phyloP scores from a whole-genome alignment of 2,329 filamentous ascomycete species.

The Colletotrichum sansevieriae region DNA sequence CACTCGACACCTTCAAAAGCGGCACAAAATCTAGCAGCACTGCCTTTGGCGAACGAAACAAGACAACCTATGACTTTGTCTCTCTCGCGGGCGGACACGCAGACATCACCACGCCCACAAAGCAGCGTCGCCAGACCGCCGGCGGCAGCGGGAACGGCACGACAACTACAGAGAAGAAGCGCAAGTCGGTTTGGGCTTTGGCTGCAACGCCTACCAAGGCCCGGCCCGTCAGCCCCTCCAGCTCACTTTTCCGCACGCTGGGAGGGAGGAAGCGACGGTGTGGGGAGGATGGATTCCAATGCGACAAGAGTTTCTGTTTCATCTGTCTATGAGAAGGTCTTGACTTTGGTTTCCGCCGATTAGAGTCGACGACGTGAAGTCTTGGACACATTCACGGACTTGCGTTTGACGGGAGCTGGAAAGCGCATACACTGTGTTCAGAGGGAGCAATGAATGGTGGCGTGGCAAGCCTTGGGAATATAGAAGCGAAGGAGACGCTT shows the following conservation, averaged over 20 bases:
- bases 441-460: background rate
- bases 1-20: slow-evolving; percentile 49
- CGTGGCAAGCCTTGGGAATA: slow-evolving; percentile 4
- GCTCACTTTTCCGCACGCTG: slow-evolving; percentile 57
- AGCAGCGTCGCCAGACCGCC: slow-evolving; percentile 3
- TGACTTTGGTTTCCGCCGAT: no score
- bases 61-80: slow-evolving; percentile 20
- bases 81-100: slow-evolving; percentile 18
- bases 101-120: slow-evolving; percentile 34
- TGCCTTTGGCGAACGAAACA: background rate
- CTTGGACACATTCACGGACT: no score
- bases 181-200: slow-evolving; percentile 35
- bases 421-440: no score
- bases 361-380: no score
- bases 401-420: no score
- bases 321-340: slow-evolving; percentile 58
- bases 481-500: slow-evolving; percentile 25
- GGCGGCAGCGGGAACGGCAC: background rate
- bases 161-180: slow-evolving; percentile 12
- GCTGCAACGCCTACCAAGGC: slow-evolving; percentile 24
- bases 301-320: slow-evolving; percentile 72
- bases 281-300: slow-evolving; percentile 68
- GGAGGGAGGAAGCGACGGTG: slow-evolving; percentile 65
- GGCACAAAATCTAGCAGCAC: slow-evolving; percentile 32
- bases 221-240: slow-evolving; percentile 42